These are phyloP conservation scores for Panaeolus cyanescens DNA, from an alignment of 768 basidiomycete genomes.

Conservation along the genomic window DNA sequence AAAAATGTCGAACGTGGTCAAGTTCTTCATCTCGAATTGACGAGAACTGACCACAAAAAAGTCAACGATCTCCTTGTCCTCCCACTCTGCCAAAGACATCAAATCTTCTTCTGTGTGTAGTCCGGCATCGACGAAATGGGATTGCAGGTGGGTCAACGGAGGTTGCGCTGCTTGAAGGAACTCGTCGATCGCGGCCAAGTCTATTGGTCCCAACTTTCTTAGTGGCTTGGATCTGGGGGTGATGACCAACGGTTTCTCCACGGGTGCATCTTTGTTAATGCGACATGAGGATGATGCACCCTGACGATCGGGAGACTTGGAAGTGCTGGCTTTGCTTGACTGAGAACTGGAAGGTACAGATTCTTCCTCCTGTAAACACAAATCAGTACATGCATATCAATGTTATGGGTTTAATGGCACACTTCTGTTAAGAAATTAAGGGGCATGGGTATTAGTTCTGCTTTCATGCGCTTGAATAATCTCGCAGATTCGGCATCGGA, in stretches of 20 bases:
- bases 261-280: too few species aligned
- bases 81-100: conserved; percentile 8
- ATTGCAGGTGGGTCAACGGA: conserved; percentile 9
- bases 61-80: not conserved
- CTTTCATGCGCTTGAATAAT: not conserved
- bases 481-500: not conserved
- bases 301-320: too few species aligned
- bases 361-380: too few species aligned
- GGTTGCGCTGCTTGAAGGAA: conserved; percentile 14
- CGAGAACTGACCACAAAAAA: conserved; percentile 4
- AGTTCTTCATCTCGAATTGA: not conserved
- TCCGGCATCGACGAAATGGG: conserved; percentile 14
- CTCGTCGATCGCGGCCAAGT: not conserved
- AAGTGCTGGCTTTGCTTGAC: too few species aligned
- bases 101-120: conserved; percentile 10
- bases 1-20: conserved; percentile 10
- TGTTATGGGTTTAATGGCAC: too few species aligned
- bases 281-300: too few species aligned
- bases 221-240: not conserved
- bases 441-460: too few species aligned
- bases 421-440: too few species aligned
- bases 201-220: not conserved
- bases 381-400: too few species aligned
- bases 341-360: too few species aligned
- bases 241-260: too few species aligned